A percentile compares a stretch with the other conserved stretches of the same genome.
Evolutionary conservation across 441 rosid species (phyloP).

Genomic region (Cnidoscolus chayamansa): DNA sequence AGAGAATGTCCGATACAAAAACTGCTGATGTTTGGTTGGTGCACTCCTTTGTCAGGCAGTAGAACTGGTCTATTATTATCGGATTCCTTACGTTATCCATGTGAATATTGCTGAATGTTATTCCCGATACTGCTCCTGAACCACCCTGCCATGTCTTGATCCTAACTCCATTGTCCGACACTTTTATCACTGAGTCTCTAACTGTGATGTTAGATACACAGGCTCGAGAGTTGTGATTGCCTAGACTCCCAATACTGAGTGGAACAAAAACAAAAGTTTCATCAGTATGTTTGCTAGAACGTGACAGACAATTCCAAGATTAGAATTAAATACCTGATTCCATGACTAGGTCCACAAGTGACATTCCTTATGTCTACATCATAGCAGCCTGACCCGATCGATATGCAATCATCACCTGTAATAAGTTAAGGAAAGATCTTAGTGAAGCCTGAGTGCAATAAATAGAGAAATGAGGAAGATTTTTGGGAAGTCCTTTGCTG

Average conservation of each 20-base stretch:
- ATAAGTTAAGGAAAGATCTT: slow-evolving; percentile 10
- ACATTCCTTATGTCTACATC: slow-evolving; percentile 64
- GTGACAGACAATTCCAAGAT: background rate
- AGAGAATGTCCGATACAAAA: slow-evolving; percentile 49
- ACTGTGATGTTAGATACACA: slow-evolving; percentile 80
- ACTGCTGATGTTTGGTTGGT: slow-evolving; percentile 76
- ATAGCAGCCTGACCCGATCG: slow-evolving; percentile 68
- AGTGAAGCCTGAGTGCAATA: too few species aligned
- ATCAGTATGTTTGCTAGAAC: background rate
- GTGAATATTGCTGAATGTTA: slow-evolving; percentile 66
- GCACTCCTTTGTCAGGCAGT: slow-evolving; percentile 62
- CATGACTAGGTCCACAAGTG: slow-evolving; percentile 90
- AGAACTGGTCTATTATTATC: slow-evolving; percentile 74
- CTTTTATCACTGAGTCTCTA: slow-evolving; percentile 55
- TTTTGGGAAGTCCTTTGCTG: background rate
- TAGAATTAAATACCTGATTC: slow-evolving; percentile 51
- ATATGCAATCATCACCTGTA: slow-evolving; percentile 60
- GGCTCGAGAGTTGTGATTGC: slow-evolving; percentile 71
- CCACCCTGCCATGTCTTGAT: slow-evolving; percentile 98
- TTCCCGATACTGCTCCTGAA: slow-evolving; percentile 59
- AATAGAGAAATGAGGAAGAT: background rate
- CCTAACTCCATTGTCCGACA: slow-evolving; percentile 64
- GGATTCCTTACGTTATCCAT: slow-evolving; percentile 74
- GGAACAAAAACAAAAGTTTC: slow-evolving; percentile 34
- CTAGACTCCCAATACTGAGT: slow-evolving; percentile 91